These are phyloP conservation scores for Vigna trinervia DNA, from an alignment of 306 rosid genomes.

Conservation along the genomic window DNA sequence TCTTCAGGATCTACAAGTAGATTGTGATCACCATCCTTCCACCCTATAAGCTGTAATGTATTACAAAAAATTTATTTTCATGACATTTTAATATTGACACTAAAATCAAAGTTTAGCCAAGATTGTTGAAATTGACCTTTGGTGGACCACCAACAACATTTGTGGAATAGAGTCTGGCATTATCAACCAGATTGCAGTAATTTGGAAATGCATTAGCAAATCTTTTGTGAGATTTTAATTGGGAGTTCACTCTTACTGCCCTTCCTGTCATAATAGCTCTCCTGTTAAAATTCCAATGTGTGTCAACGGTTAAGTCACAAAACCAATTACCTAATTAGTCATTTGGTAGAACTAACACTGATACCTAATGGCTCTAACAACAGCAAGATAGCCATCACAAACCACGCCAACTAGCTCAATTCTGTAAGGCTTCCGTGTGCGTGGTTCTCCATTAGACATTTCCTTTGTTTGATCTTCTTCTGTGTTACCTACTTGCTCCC, in stretches of 20 bases:
- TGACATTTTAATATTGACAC: neutral
- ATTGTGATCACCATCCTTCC: conserved; percentile 68
- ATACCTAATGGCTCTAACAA: conserved; percentile 88
- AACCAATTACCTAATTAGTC: conserved; percentile 10
- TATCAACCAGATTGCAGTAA: conserved; percentile 84
- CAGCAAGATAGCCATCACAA: conserved; percentile 93
- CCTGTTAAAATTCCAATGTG: conserved; percentile 53
- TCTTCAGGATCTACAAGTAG: conserved; percentile 69
- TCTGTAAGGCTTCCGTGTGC: conserved; percentile 68
- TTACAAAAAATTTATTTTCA: conserved; percentile 25
- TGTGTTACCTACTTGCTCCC: conserved; percentile 68
- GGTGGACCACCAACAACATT: conserved; percentile 64
- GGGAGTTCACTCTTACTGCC: conserved; percentile 92
- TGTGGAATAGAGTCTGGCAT: conserved; percentile 74
- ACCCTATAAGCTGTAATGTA: conserved; percentile 65
- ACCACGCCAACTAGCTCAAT: conserved; percentile 94
- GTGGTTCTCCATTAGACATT: conserved; percentile 8
- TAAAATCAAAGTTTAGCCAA: conserved; percentile 14
- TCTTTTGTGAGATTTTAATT: conserved; percentile 88
- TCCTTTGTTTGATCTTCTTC: conserved; percentile 46
- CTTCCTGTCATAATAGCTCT: conserved; percentile 81
- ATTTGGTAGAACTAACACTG: neutral
- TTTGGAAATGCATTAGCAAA: conserved; percentile 77
- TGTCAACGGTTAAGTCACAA: conserved; percentile 21
- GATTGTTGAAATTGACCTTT: conserved; percentile 54